These are phyloP conservation scores for Saprolegnia diclina DNA, from an alignment of 352 stramenopile genomes.

Conservation along the genomic window DNA sequence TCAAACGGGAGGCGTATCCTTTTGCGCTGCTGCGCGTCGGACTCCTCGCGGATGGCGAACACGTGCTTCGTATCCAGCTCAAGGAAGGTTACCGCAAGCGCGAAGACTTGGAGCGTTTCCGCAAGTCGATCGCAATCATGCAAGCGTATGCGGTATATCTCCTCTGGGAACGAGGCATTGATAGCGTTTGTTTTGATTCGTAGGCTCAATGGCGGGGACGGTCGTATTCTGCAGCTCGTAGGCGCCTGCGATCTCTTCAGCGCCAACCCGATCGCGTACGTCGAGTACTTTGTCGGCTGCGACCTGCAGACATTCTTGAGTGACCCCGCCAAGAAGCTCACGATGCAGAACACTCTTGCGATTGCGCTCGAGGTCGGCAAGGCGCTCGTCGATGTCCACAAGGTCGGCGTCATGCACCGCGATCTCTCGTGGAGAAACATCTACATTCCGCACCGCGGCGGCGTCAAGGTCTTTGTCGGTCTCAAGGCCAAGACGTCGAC, in stretches of 20 bases:
- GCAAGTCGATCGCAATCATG: too few species aligned
- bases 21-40: too few species aligned
- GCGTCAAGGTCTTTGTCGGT: conserved; percentile 49
- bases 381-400: conserved; percentile 70
- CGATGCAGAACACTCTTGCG: conserved; percentile 41
- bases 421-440: conserved; percentile 71
- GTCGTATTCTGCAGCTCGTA: conserved; percentile 69
- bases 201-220: conserved; percentile 67
- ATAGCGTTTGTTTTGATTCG: conserved; percentile 20
- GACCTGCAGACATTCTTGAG: conserved; percentile 60
- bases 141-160: too few species aligned
- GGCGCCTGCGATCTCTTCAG: conserved; percentile 59
- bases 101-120: too few species aligned
- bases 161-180: too few species aligned
- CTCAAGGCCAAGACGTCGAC: too few species aligned
- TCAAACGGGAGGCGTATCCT: too few species aligned
- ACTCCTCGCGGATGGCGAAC: too few species aligned
- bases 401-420: conserved; percentile 76
- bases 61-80: too few species aligned
- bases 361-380: conserved; percentile 69
- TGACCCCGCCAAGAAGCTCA: conserved; percentile 31
- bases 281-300: conserved; percentile 60
- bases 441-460: conserved; percentile 47
- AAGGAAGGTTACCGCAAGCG: too few species aligned
- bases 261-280: conserved; percentile 57